Evolutionary conservation across 352 stramenopile species (phyloP).

Genomic region (Peronospora farinosa): DNA sequence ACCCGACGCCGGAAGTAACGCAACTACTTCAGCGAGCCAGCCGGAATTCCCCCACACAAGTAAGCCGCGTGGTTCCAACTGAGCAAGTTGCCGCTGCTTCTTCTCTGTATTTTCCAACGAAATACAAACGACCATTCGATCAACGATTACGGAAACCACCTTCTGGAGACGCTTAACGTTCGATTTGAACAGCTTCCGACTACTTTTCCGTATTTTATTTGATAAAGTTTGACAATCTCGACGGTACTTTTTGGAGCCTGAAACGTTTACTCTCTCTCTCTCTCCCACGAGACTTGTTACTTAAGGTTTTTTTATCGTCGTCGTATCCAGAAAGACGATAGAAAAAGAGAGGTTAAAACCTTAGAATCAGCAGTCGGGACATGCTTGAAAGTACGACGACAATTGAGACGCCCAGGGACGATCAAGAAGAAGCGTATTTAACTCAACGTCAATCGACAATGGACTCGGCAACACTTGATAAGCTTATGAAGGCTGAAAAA

Average conservation of each 20-base stretch:
- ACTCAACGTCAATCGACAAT: constrained; percentile 67
- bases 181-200: too few species aligned
- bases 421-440: constrained; percentile 50
- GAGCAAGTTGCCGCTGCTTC: not conserved
- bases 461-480: constrained; percentile 77
- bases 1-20: constrained; percentile 21
- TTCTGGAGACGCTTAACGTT: too few species aligned
- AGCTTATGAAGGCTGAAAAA: constrained; percentile 76
- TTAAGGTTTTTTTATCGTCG: too few species aligned
- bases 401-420: constrained; percentile 18
- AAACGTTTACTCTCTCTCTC: too few species aligned
- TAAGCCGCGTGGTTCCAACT: constrained; percentile 4
- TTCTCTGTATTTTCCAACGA: not conserved
- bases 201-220: too few species aligned
- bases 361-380: constrained; percentile 1
- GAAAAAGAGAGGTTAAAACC: too few species aligned
- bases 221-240: too few species aligned
- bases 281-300: too few species aligned
- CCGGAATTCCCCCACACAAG: constrained; percentile 13
- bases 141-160: not conserved
- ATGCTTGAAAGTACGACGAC: constrained; percentile 17
- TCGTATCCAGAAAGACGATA: too few species aligned
- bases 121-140: not conserved
- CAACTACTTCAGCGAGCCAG: constrained; percentile 12
- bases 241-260: too few species aligned